Conservation (phyloP, 768 basidiomycete genomes). For the Epithele typhae region DNA sequence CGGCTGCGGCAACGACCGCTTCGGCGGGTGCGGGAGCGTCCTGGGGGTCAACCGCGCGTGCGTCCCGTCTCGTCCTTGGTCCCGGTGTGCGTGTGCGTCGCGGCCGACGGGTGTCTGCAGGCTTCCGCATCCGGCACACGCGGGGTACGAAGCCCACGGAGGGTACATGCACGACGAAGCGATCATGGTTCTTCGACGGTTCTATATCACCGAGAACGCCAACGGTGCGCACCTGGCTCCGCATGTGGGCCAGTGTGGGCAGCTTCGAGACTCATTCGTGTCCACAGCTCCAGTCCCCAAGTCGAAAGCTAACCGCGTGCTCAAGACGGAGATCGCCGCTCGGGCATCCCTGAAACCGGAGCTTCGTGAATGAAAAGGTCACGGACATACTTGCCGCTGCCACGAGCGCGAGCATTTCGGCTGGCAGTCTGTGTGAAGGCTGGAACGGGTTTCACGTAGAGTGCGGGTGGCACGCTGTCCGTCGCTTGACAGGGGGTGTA, state of each 20-base stretch:
- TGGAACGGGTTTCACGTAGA: too few species aligned
- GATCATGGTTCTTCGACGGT: constrained; percentile 55
- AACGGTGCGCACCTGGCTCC: constrained; percentile 55
- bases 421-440: too few species aligned
- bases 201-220: constrained; percentile 84
- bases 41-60: constrained; percentile 79
- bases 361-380: too few species aligned
- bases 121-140: constrained; percentile 67
- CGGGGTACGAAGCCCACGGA: constrained; percentile 67
- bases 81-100: too few species aligned
- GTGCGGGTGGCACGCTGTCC: too few species aligned
- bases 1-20: constrained; percentile 93
- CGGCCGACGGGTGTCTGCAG: constrained; percentile 36
- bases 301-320: constrained; percentile 76
- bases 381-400: too few species aligned
- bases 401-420: too few species aligned
- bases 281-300: constrained; percentile 80
- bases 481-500: too few species aligned
- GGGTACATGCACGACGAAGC: constrained; percentile 45
- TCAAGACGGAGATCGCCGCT: constrained; percentile 75
- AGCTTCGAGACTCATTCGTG: neutral
- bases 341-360: constrained; percentile 5
- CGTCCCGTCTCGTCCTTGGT: too few species aligned
- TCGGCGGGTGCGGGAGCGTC: constrained; percentile 96
- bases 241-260: too few species aligned